Percentiles rank a stretch among this genome's conserved stretches.
Evolutionary conservation across 495 filamentous ascomycete genomes (phyloP).

Genomic region (Neurospora hispaniola): DNA sequence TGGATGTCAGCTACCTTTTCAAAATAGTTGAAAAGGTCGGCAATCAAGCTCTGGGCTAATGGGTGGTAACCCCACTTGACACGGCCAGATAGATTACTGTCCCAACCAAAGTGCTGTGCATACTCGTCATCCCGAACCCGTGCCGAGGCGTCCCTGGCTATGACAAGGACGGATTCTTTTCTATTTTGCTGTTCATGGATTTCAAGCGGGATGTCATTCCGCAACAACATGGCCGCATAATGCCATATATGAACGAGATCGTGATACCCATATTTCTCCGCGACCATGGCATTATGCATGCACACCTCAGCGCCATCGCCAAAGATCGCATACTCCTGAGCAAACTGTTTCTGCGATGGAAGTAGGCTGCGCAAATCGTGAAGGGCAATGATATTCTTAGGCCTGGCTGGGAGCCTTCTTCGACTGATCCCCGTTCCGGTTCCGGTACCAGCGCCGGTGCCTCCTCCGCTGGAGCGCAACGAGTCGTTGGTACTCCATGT

Average conservation of each 20-base stretch:
- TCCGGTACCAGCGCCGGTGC: conserved; percentile 39
- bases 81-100: conserved; percentile 39
- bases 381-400: conserved; percentile 54
- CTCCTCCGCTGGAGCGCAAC: conserved; percentile 39
- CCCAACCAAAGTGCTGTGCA: conserved; percentile 2
- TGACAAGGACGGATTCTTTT: conserved; percentile 48
- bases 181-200: conserved; percentile 36
- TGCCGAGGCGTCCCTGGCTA: conserved; percentile 46
- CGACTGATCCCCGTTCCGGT: conserved; percentile 41
- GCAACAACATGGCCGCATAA: conserved; percentile 64
- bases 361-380: conserved; percentile 55
- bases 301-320: conserved; percentile 71
- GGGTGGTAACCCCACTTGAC: conserved; percentile 84
- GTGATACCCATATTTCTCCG: conserved; percentile 56
- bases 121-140: conserved; percentile 35
- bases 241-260: conserved; percentile 81
- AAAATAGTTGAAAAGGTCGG: conserved; percentile 61
- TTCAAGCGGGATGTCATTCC: conserved; percentile 61
- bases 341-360: conserved; percentile 67
- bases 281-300: conserved; percentile 68
- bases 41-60: conserved; percentile 65
- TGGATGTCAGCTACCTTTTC: conserved; percentile 73
- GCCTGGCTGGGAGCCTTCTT: conserved; percentile 26
- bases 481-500: conserved; percentile 38
- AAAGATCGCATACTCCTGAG: conserved; percentile 71